Conservation (phyloP, 2,329 filamentous ascomycete species). For the Ceratocystis colombiana region DNA sequence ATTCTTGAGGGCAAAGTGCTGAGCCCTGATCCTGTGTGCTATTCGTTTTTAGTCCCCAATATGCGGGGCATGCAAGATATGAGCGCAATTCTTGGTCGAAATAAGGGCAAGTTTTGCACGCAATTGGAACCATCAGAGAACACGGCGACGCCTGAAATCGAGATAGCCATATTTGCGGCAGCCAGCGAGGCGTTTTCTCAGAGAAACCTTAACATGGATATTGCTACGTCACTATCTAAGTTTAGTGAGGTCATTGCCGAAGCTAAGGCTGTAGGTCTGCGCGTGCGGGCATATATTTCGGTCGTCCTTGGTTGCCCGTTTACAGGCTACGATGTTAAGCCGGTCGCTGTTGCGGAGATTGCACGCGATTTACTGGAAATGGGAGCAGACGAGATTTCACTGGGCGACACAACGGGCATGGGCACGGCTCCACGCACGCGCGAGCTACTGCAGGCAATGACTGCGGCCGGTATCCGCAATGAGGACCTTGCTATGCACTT, state of each 20-base stretch:
- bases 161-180: constrained; percentile 71
- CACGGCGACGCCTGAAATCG: constrained; percentile 43
- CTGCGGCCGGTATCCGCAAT: constrained; percentile 55
- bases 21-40: constrained; percentile 51
- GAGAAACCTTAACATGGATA: constrained; percentile 72
- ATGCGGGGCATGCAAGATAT: constrained; percentile 60
- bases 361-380: constrained; percentile 65
- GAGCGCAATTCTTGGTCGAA: constrained; percentile 41
- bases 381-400: constrained; percentile 81
- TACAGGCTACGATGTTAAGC: constrained; percentile 54
- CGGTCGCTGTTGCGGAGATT: constrained; percentile 54
- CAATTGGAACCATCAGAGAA: constrained; percentile 40
- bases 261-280: constrained; percentile 54
- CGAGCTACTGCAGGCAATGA: constrained; percentile 54
- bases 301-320: constrained; percentile 74
- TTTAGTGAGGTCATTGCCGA: constrained; percentile 61
- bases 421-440: constrained; percentile 65
- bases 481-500: constrained; percentile 74
- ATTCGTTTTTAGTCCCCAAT: constrained; percentile 75
- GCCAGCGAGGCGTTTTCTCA: constrained; percentile 72
- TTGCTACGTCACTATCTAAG: constrained; percentile 59
- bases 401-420: constrained; percentile 86
- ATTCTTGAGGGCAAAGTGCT: constrained; percentile 49
- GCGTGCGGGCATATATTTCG: constrained; percentile 69
- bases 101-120: constrained; percentile 43